Percentiles rank a stretch among this genome's conserved stretches.
Conservation (phyloP, 257 asterid genomes). For the Ehretia macrophylla region DNA sequence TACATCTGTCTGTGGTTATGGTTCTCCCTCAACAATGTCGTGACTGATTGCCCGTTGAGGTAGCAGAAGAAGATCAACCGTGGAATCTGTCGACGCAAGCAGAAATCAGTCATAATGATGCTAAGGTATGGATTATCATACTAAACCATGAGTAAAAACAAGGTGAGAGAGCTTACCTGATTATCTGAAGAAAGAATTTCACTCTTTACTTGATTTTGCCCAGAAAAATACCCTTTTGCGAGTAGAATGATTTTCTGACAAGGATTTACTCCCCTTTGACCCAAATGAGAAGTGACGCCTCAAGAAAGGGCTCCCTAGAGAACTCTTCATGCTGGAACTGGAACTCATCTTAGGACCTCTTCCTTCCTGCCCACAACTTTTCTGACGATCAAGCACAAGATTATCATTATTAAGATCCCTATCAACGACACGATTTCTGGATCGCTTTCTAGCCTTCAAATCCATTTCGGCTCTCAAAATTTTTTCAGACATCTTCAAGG, state of each 20-base stretch:
- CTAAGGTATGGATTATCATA: neutral
- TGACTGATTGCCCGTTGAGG: constrained; percentile 5
- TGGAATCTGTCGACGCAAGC: constrained; percentile 16
- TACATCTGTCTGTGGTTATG: constrained; percentile 10
- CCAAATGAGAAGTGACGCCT: constrained; percentile 81
- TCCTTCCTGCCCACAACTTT: constrained; percentile 42
- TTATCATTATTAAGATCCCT: constrained; percentile 43
- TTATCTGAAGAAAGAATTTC: constrained; percentile 21
- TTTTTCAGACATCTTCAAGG: constrained; percentile 76
- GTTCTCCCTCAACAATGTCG: constrained; percentile 14
- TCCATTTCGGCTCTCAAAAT: constrained; percentile 78
- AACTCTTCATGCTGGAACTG: constrained; percentile 65
- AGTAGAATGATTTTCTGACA: constrained; percentile 45
- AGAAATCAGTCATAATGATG: neutral
- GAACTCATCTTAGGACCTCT: constrained; percentile 56
- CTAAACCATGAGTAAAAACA: neutral
- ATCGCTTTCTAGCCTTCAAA: constrained; percentile 51
- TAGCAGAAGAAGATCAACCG: constrained; percentile 15
- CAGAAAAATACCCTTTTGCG: constrained; percentile 57
- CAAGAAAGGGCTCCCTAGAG: constrained; percentile 58
- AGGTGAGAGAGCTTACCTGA: constrained; percentile 23
- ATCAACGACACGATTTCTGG: constrained; percentile 55
- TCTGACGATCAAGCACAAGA: constrained; percentile 45
- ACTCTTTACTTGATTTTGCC: constrained; percentile 63
- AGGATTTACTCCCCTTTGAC: constrained; percentile 41